Conservation (phyloP, 2,329 filamentous ascomycete species). For the Tolypocladium tropicale region DNA sequence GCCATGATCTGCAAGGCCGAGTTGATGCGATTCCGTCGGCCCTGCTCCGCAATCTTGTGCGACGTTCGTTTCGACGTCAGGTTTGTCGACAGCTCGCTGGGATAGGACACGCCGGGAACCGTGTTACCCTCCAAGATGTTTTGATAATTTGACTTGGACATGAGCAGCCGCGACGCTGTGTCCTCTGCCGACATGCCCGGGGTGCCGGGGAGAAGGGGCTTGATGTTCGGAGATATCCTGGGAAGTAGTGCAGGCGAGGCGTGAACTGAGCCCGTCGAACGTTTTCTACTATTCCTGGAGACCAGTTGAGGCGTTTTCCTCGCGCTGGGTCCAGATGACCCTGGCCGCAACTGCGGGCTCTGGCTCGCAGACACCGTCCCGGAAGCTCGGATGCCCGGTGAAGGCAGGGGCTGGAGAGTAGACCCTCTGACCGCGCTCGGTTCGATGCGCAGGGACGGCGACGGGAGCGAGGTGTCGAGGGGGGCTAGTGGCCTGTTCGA, state of each 20-base stretch:
- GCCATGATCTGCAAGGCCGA: conserved; percentile 88
- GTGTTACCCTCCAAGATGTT: conserved; percentile 91
- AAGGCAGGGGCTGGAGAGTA: conserved; percentile 35
- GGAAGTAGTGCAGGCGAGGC: conserved; percentile 79
- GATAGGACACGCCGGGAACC: conserved; percentile 82
- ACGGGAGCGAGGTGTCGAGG: conserved; percentile 32
- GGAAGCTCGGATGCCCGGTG: conserved; percentile 34
- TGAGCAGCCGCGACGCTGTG: conserved; percentile 63
- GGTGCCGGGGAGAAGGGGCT: conserved; percentile 66
- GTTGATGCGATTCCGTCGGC: conserved; percentile 90
- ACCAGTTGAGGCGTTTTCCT: conserved; percentile 47
- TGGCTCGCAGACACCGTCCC: conserved; percentile 45
- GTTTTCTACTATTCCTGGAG: conserved; percentile 54
- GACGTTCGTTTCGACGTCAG: conserved; percentile 93
- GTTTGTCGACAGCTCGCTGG: conserved; percentile 83
- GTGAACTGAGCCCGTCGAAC: conserved; percentile 64
- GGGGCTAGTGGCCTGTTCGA: conserved; percentile 17
- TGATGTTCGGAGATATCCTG: conserved; percentile 88
- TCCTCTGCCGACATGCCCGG: conserved; percentile 45
- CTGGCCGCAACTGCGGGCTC: conserved; percentile 52
- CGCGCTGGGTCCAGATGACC: conserved; percentile 32
- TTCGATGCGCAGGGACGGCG: conserved; percentile 26
- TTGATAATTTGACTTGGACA: conserved; percentile 95
- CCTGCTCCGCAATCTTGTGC: conserved; percentile 96
- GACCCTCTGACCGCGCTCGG: conserved; percentile 38